Conservation (phyloP, 1,139 yeast genomes). For the Yamadazyma epiphylla region DNA sequence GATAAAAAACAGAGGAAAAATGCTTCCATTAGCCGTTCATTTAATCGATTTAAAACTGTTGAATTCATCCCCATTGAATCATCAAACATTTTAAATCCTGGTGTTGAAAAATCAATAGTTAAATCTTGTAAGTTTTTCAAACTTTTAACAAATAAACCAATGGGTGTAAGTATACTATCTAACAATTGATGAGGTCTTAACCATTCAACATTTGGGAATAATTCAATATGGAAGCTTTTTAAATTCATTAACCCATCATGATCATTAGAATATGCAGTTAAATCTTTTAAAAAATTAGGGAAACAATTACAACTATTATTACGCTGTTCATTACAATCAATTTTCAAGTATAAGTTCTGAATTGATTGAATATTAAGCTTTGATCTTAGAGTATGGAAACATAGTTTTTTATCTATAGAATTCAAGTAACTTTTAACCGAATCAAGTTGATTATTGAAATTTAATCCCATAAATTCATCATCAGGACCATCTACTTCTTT, state of each 20-base stretch:
- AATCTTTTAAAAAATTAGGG: constrained; percentile 26
- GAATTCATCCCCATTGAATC: constrained; percentile 29
- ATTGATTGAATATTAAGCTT: constrained; percentile 25
- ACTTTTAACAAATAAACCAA: constrained; percentile 27
- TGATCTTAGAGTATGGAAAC: constrained; percentile 18
- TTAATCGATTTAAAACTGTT: constrained; percentile 26
- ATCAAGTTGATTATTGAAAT: constrained; percentile 1
- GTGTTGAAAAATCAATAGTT: constrained; percentile 33
- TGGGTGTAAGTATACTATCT: constrained; percentile 29
- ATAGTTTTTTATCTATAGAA: constrained; percentile 18
- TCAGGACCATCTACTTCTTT: constrained; percentile 16
- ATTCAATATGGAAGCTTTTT: constrained; percentile 26
- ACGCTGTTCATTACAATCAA: constrained; percentile 32
- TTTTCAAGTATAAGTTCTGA: constrained; percentile 23
- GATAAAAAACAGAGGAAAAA: constrained; percentile 28
- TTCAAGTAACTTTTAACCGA: constrained; percentile 1
- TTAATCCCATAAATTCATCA: constrained; percentile 2
- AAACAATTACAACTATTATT: constrained; percentile 26
- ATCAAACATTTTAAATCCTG: constrained; percentile 41
- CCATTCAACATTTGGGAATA: constrained; percentile 38
- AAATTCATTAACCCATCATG: constrained; percentile 31
- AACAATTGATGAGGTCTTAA: constrained; percentile 35
- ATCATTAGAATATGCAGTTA: constrained; percentile 16
- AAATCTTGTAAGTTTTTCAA: constrained; percentile 20
- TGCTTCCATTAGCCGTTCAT: constrained; percentile 34